These are phyloP conservation scores for Chlorella sp. DNA, from an alignment of 139 green algal species.

Conservation along the genomic window DNA sequence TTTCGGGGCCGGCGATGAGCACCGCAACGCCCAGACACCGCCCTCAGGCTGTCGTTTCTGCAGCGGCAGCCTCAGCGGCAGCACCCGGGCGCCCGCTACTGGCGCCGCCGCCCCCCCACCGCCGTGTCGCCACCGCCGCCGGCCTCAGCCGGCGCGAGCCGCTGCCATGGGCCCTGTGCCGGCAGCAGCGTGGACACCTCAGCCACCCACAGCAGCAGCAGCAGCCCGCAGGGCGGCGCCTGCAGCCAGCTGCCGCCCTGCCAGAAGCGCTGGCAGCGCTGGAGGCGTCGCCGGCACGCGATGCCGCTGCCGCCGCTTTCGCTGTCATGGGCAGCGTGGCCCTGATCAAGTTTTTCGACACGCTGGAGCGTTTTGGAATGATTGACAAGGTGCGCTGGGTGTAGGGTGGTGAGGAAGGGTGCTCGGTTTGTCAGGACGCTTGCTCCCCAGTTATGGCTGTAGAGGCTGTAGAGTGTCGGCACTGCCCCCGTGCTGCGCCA, in stretches of 20 bases:
- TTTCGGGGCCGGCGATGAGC: not conserved
- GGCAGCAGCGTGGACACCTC: not conserved
- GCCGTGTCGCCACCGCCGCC: not conserved
- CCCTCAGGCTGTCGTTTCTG: not conserved
- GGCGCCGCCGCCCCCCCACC: not conserved
- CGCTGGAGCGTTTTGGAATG: slow-evolving; percentile 2
- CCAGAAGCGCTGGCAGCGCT: slow-evolving; percentile 18
- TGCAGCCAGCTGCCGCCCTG: not conserved
- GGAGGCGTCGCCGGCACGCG: slow-evolving; percentile 7
- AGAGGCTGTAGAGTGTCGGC: too few species aligned
- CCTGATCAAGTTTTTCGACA: slow-evolving; percentile 44
- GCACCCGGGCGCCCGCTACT: not conserved
- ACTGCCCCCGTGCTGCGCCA: too few species aligned
- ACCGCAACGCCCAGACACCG: not conserved
- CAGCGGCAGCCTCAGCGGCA: not conserved
- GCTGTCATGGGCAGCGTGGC: slow-evolving; percentile 18
- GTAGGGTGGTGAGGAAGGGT: slow-evolving; percentile 54
- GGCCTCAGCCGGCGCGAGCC: not conserved
- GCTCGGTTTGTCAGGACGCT: too few species aligned
- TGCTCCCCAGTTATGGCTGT: too few species aligned
- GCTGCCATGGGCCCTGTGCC: not conserved
- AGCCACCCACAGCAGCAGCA: not conserved
- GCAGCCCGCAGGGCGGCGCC: not conserved
- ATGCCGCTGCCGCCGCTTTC: slow-evolving; percentile 23
- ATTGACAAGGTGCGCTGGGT: slow-evolving; percentile 40